Conservation (phyloP, 1,139 yeast genomes). For the Barnettozyma hawaiiensis region DNA sequence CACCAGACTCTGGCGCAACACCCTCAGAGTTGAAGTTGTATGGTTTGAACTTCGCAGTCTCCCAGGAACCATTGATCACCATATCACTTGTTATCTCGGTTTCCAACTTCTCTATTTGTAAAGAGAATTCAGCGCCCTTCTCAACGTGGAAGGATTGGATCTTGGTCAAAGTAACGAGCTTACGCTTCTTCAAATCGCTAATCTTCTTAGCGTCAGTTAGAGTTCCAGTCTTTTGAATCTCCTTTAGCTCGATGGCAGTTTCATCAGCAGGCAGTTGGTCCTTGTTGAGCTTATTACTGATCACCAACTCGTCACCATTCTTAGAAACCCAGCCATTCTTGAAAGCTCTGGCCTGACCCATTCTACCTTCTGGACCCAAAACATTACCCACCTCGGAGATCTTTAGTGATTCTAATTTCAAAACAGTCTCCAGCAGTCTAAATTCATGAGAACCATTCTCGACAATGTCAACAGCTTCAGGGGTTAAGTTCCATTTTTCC, state of each 20-base stretch:
- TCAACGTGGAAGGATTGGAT: constrained; percentile 66
- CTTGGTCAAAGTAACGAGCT: constrained; percentile 69
- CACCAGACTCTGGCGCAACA: constrained; percentile 78
- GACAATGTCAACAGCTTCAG: constrained; percentile 79
- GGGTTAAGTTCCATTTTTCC: constrained; percentile 70
- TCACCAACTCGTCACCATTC: constrained; percentile 72
- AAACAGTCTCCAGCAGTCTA: constrained; percentile 72
- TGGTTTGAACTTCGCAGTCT: constrained; percentile 80
- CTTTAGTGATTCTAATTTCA: constrained; percentile 72
- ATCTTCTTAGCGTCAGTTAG: constrained; percentile 60
- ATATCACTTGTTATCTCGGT: constrained; percentile 94
- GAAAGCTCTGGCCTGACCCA: constrained; percentile 98
- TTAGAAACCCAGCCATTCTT: constrained; percentile 95
- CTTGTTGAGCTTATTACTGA: constrained; percentile 39
- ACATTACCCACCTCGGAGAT: constrained; percentile 73
- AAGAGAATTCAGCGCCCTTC: constrained; percentile 81
- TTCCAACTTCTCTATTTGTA: constrained; percentile 74
- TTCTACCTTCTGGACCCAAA: constrained; percentile 76
- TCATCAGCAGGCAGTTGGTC: constrained; percentile 51
- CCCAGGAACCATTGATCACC: constrained; percentile 79
- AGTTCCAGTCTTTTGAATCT: constrained; percentile 51
- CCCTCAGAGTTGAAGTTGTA: constrained; percentile 97
- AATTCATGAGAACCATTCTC: constrained; percentile 85
- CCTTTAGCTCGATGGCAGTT: constrained; percentile 59
- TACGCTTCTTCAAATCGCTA: constrained; percentile 88